Percentiles rank a stretch among this genome's conserved stretches.
These are phyloP conservation scores for Aspergillus latus DNA, from an alignment of 2,329 filamentous ascomycete genomes.

Conservation along the genomic window DNA sequence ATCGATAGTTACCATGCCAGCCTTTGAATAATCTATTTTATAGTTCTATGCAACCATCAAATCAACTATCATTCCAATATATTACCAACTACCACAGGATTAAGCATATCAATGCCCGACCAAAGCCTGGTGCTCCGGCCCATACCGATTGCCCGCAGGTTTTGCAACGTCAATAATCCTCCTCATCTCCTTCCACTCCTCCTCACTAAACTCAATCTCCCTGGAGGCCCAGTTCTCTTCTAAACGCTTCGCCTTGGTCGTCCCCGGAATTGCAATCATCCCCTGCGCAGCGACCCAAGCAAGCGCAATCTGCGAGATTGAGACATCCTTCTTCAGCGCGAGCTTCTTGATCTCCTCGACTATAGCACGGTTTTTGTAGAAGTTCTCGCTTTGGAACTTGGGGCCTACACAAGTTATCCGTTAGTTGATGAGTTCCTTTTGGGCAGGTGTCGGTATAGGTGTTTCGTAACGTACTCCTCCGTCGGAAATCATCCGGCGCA, in stretches of 20 bases:
- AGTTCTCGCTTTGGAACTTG: constrained; percentile 47
- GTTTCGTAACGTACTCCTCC: constrained; percentile 29
- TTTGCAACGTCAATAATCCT: constrained; percentile 40
- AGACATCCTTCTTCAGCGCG: constrained; percentile 36
- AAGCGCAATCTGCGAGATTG: constrained; percentile 39
- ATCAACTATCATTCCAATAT: no score
- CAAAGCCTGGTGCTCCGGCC: constrained; percentile 23
- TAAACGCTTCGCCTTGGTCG: constrained; percentile 41
- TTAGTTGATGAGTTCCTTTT: neutral
- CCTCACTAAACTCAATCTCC: constrained; percentile 38
- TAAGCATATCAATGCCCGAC: constrained; percentile 24
- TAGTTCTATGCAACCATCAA: no score
- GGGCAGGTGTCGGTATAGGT: neutral
- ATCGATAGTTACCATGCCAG: no score
- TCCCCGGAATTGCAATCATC: constrained; percentile 50
- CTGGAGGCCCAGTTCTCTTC: constrained; percentile 45
- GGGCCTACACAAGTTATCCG: constrained; percentile 17
- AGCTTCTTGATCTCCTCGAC: constrained; percentile 46
- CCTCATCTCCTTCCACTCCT: constrained; percentile 43
- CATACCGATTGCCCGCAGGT: constrained; percentile 40
- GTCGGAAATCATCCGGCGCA: constrained; percentile 42
- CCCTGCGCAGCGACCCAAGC: constrained; percentile 45
- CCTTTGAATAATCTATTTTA: no score
- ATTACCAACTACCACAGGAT: no score
- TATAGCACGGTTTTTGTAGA: constrained; percentile 46